Evolutionary conservation across 2,329 filamentous ascomycete genomes (phyloP).

Genomic region (Aspergillus costaricaensis): DNA sequence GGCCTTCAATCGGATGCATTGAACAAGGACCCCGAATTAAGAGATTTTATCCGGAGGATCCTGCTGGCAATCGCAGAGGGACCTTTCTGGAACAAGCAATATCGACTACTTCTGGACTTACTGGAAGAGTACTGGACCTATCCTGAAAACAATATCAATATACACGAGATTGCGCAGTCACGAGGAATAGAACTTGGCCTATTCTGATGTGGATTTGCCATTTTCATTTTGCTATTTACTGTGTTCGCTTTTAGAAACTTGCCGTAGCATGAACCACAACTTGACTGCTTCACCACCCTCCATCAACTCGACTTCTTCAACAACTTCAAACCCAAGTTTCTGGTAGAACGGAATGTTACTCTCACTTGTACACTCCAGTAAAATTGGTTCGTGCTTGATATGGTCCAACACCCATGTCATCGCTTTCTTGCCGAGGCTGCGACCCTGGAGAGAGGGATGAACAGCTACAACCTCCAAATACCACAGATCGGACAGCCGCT

Average conservation of each 20-base stretch:
- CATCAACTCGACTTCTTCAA: slow-evolving; percentile 22
- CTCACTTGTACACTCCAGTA: slow-evolving; percentile 26
- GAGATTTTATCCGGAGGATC: slow-evolving; percentile 17
- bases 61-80: background rate
- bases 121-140: slow-evolving; percentile 30
- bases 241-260: background rate
- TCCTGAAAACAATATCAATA: slow-evolving; percentile 14
- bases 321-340: slow-evolving; percentile 25
- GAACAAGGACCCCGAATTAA: slow-evolving; percentile 21
- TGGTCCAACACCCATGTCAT: slow-evolving; percentile 23
- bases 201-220: background rate
- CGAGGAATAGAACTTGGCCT: slow-evolving; percentile 30
- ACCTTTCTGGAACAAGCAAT: background rate
- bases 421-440: slow-evolving; percentile 22
- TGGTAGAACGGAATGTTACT: slow-evolving; percentile 27
- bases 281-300: slow-evolving; percentile 20
- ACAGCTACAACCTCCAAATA: slow-evolving; percentile 31
- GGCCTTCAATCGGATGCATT: slow-evolving; percentile 19
- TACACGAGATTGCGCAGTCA: slow-evolving; percentile 25
- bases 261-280: slow-evolving; percentile 28
- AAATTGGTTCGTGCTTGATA: slow-evolving; percentile 15
- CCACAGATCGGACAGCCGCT: slow-evolving; percentile 19
- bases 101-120: slow-evolving; percentile 12
- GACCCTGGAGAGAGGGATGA: slow-evolving; percentile 28
- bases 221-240: background rate